Evolutionary conservation across 306 rosid genomes (phyloP).

Genomic region (Phaseolus lunatus): DNA sequence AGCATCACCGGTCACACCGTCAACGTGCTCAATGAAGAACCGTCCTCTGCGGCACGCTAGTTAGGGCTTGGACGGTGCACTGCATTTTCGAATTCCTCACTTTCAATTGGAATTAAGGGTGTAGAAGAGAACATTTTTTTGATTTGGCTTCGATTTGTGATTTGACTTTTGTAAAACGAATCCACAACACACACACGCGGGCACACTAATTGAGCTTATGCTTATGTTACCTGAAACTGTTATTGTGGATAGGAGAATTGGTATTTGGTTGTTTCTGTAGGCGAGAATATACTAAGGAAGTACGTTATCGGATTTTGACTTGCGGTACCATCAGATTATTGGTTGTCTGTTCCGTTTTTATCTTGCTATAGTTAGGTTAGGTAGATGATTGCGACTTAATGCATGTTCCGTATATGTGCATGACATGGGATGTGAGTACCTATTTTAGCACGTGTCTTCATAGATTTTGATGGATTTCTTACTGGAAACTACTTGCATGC

Average conservation of each 20-base stretch:
- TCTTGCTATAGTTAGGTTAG: neutral
- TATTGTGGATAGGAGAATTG: slow-evolving; percentile 5
- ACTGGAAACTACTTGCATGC: slow-evolving; percentile 42
- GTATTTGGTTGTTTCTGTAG: slow-evolving; percentile 11
- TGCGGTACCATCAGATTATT: neutral
- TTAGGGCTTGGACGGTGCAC: neutral
- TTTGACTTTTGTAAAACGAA: slow-evolving; percentile 1
- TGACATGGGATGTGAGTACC: slow-evolving; percentile 7
- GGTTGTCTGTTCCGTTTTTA: neutral
- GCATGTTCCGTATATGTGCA: slow-evolving; percentile 10
- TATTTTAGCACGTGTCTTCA: slow-evolving; percentile 12
- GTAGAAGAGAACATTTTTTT: neutral
- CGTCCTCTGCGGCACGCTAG: neutral
- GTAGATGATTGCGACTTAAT: slow-evolving; percentile 27
- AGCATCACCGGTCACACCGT: neutral
- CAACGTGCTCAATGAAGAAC: neutral
- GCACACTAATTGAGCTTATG: neutral
- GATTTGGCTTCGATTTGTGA: slow-evolving; percentile 32
- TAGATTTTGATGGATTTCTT: slow-evolving; percentile 42
- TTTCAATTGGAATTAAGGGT: neutral
- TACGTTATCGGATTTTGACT: slow-evolving; percentile 19
- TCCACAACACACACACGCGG: neutral
- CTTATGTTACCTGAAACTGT: slow-evolving; percentile 6
- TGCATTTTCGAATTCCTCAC: slow-evolving; percentile 8
- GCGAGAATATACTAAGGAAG: slow-evolving; percentile 22